Percentiles rank a stretch among this genome's conserved stretches.
Evolutionary conservation across 768 basidiomycete genomes (phyloP).

Genomic region (Lanmaoa pseudosensibilis): DNA sequence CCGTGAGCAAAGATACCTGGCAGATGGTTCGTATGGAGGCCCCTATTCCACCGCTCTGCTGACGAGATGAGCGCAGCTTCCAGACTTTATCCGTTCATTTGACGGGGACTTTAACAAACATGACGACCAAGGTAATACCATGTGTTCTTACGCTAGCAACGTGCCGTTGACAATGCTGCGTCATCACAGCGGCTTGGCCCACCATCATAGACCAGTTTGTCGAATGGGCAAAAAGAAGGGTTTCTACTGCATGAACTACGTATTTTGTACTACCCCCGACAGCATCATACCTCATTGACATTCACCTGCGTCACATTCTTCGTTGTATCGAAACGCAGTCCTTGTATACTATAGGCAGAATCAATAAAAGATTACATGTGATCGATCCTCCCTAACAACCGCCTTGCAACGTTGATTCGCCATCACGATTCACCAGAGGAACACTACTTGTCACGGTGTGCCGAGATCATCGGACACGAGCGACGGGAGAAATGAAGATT

Average conservation of each 20-base stretch:
- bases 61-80: constrained; percentile 50
- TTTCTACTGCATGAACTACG: constrained; percentile 1
- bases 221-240: constrained; percentile 52
- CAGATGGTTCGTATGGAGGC: constrained; percentile 58
- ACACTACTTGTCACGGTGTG: constrained; percentile 5
- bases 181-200: constrained; percentile 73
- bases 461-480: constrained; percentile 18
- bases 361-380: constrained; percentile 2
- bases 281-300: constrained; percentile 11
- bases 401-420: constrained; percentile 8
- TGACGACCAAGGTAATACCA: constrained; percentile 64
- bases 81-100: constrained; percentile 74
- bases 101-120: constrained; percentile 72
- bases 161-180: constrained; percentile 2
- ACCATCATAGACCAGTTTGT: constrained; percentile 87
- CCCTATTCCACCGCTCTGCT: constrained; percentile 1
- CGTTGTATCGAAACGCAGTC: not conserved
- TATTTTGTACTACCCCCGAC: not conserved
- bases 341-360: constrained; percentile 1
- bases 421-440: not conserved
- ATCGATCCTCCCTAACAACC: not conserved
- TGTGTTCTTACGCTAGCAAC: constrained; percentile 12
- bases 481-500: constrained; percentile 35
- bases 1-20: constrained; percentile 89
- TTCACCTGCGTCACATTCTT: not conserved